Percentiles rank a stretch among this genome's conserved stretches.
phyloP scores from a whole-genome alignment of 2,329 filamentous ascomycete genomes.

The Aureobasidium sp. region DNA sequence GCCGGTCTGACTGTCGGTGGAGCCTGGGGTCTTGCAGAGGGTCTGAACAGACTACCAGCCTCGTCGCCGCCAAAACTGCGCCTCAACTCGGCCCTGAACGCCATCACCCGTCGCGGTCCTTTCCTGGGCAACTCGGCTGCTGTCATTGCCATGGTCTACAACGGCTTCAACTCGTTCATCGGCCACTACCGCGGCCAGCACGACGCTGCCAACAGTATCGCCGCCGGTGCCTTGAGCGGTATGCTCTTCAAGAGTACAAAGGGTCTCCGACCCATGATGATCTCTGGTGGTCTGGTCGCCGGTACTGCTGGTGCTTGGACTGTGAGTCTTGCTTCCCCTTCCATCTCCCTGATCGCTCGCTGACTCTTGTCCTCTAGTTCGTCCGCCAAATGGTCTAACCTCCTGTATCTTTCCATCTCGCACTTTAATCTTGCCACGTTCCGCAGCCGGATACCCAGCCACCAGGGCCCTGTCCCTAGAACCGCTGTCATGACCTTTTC shows the following conservation, averaged over 20 bases:
- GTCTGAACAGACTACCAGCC: constrained; percentile 73
- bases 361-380: not conserved
- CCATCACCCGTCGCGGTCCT: constrained; percentile 90
- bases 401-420: not conserved
- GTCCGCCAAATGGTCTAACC: constrained; percentile 15
- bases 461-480: not conserved
- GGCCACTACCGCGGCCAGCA: constrained; percentile 86
- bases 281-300: constrained; percentile 91
- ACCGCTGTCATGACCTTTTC: not conserved
- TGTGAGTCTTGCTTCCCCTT: constrained; percentile 65
- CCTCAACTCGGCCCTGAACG: constrained; percentile 95
- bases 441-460: not conserved
- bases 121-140: constrained; percentile 97
- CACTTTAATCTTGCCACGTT: constrained; percentile 2
- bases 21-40: constrained; percentile 92
- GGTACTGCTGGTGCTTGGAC: constrained; percentile 89
- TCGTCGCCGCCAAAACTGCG: constrained; percentile 91
- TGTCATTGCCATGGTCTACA: constrained; percentile 97
- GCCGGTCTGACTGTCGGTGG: constrained; percentile 88
- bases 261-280: constrained; percentile 91
- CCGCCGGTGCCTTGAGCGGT: constrained; percentile 87
- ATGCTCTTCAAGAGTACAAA: constrained; percentile 98
- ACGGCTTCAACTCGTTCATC: constrained; percentile 88
- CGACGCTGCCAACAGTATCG: constrained; percentile 89
- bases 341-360: not conserved